Percentiles rank a stretch among this genome's conserved stretches.
Conservation (phyloP, 2,329 filamentous ascomycete species). For the Clarireedia paspali region DNA sequence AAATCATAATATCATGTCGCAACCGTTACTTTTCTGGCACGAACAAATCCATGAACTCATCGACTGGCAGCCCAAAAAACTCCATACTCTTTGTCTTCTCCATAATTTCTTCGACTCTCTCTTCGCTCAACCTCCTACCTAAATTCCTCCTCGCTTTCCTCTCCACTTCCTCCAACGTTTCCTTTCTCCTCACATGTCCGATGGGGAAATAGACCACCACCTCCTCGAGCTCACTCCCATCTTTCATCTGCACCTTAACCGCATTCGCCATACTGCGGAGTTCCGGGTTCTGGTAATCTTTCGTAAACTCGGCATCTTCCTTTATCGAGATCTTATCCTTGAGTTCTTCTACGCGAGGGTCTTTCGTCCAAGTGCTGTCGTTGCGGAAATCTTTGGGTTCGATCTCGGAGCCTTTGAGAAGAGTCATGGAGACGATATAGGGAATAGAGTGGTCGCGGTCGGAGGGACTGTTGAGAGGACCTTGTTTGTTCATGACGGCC, state of each 20-base stretch:
- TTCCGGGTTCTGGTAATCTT: conserved; percentile 26
- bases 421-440: conserved; percentile 28
- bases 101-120: conserved; percentile 4
- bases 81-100: conserved; percentile 7
- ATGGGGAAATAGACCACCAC: conserved; percentile 32
- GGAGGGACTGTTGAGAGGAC: conserved; percentile 25
- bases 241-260: conserved; percentile 22
- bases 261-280: conserved; percentile 26
- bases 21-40: conserved; percentile 1
- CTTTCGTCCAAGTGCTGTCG: conserved; percentile 1
- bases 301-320: conserved; percentile 26
- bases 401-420: conserved; percentile 26
- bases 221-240: conserved; percentile 24
- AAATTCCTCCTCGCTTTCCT: conserved; percentile 23
- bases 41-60: conserved; percentile 9
- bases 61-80: conserved; percentile 4
- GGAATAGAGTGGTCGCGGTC: conserved; percentile 33
- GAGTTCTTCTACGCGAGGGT: conserved; percentile 11
- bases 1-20: no score
- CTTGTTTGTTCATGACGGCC: conserved; percentile 29
- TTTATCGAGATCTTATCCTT: conserved; percentile 23
- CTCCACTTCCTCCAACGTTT: conserved; percentile 17
- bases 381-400: conserved; percentile 8
- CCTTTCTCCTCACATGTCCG: conserved; percentile 17
- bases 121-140: conserved; percentile 15